Evolutionary conservation across 306 rosid species (phyloP).

Genomic region (Quercus parvula): DNA sequence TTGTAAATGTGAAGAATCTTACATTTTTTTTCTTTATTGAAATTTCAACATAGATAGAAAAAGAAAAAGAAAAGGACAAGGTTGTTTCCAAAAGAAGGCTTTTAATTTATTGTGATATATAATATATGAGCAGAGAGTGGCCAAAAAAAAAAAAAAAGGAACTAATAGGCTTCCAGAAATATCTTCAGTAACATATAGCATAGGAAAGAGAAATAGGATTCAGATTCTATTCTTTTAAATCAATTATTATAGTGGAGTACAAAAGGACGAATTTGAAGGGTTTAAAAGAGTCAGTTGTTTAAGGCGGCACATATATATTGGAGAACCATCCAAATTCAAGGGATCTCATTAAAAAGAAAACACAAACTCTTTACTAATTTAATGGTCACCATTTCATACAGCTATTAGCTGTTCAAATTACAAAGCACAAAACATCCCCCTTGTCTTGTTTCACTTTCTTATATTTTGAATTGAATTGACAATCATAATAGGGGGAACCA

Average conservation of each 20-base stretch:
- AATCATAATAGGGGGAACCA: not conserved
- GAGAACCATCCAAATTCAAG: conserved; percentile 29
- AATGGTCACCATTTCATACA: conserved; percentile 40
- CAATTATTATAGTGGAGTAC: not conserved
- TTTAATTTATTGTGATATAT: not conserved
- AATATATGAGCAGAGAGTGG: no score
- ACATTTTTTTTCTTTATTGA: no score
- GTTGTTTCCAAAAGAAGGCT: not conserved
- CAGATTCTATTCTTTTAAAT: conserved; percentile 11
- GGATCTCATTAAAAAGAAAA: conserved; percentile 17
- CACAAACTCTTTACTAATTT: conserved; percentile 27
- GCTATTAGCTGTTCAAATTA: not conserved
- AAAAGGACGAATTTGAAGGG: conserved; percentile 27
- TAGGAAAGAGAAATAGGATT: not conserved
- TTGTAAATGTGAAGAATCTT: not conserved
- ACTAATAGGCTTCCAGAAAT: not conserved
- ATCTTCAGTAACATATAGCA: not conserved
- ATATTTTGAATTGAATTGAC: conserved; percentile 14
- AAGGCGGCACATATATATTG: not conserved
- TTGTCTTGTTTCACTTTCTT: not conserved
- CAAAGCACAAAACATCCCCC: conserved; percentile 16
- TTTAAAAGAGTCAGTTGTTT: not conserved
- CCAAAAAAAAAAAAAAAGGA: not conserved
- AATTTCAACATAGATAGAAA: not conserved
- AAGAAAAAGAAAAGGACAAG: not conserved